Conservation (phyloP, 2,329 filamentous ascomycete genomes). For the Amphichorda felina region DNA sequence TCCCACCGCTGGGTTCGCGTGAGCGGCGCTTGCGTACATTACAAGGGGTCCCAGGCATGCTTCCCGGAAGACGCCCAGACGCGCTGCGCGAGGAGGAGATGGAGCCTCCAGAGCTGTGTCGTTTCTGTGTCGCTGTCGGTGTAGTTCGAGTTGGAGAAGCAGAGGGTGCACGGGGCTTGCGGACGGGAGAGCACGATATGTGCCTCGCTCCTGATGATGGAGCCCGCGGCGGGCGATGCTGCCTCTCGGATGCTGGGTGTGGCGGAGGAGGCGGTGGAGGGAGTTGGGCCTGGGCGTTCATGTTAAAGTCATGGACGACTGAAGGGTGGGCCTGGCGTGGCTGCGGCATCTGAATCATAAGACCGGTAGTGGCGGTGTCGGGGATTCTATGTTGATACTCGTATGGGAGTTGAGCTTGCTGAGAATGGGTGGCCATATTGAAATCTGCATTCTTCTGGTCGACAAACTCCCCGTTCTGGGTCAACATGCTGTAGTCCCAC, state of each 20-base stretch:
- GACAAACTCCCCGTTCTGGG: slow-evolving; percentile 12
- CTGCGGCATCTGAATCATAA: slow-evolving; percentile 45
- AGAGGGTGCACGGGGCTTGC: slow-evolving; percentile 29
- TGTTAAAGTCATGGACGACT: slow-evolving; percentile 20
- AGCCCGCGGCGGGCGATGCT: slow-evolving; percentile 36
- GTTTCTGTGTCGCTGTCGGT: slow-evolving; percentile 10
- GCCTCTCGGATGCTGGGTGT: slow-evolving; percentile 18
- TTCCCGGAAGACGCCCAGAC: slow-evolving; percentile 18
- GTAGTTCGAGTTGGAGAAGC: slow-evolving; percentile 24
- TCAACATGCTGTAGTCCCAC: slow-evolving; percentile 6
- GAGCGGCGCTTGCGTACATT: slow-evolving; percentile 26
- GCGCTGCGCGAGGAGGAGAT: slow-evolving; percentile 20
- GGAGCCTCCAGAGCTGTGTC: slow-evolving; percentile 27
- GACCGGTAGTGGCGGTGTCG: slow-evolving; percentile 21
- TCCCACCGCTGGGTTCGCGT: slow-evolving; percentile 19
- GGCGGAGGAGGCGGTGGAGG: slow-evolving; percentile 18
- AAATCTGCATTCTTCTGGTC: slow-evolving; percentile 23
- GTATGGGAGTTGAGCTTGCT: slow-evolving; percentile 26
- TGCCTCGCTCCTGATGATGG: slow-evolving; percentile 43
- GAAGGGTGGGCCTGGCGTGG: slow-evolving; percentile 23
- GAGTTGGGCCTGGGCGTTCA: slow-evolving; percentile 21
- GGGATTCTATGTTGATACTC: slow-evolving; percentile 20
- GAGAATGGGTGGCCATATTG: slow-evolving; percentile 26
- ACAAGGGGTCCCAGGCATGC: slow-evolving; percentile 25
- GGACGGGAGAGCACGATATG: slow-evolving; percentile 23